Evolutionary conservation across 23 red algal species (phyloP).

Genomic region (Chondrus crispus): DNA sequence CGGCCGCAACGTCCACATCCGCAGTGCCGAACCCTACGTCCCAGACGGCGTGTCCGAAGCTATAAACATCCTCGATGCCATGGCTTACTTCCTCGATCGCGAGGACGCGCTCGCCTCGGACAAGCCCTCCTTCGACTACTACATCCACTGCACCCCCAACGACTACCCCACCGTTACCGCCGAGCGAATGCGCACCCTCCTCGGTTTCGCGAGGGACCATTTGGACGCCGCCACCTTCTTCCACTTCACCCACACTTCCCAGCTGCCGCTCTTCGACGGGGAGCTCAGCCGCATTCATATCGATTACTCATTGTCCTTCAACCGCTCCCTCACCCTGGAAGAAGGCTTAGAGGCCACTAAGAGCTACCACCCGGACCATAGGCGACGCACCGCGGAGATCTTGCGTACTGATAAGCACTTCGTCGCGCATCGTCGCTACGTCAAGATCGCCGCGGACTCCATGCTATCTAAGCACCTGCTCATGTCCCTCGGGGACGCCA

Average conservation of each 20-base stretch:
- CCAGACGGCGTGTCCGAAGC: slow-evolving; percentile 43
- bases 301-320: slow-evolving; percentile 31
- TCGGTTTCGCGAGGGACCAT: not conserved
- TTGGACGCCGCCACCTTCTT: slow-evolving; percentile 12
- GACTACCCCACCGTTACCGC: slow-evolving; percentile 33
- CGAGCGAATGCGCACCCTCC: slow-evolving; percentile 9
- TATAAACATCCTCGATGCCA: slow-evolving; percentile 45
- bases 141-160: slow-evolving; percentile 34
- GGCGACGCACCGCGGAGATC: not conserved
- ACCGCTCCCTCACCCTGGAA: not conserved
- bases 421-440: slow-evolving; percentile 27
- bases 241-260: slow-evolving; percentile 25
- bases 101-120: not conserved
- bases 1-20: slow-evolving; percentile 20
- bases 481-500: slow-evolving; percentile 21
- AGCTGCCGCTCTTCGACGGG: slow-evolving; percentile 7
- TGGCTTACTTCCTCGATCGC: slow-evolving; percentile 51
- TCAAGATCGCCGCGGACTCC: slow-evolving; percentile 39
- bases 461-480: slow-evolving; percentile 34
- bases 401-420: slow-evolving; percentile 20
- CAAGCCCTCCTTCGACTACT: slow-evolving; percentile 27
- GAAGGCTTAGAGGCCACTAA: not conserved
- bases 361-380: slow-evolving; percentile 10
- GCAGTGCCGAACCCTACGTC: slow-evolving; percentile 22
- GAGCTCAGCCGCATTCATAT: slow-evolving; percentile 7